These are phyloP conservation scores for Yarrowia sp. DNA, from an alignment of 805 yeast genomes.

Conservation along the genomic window DNA sequence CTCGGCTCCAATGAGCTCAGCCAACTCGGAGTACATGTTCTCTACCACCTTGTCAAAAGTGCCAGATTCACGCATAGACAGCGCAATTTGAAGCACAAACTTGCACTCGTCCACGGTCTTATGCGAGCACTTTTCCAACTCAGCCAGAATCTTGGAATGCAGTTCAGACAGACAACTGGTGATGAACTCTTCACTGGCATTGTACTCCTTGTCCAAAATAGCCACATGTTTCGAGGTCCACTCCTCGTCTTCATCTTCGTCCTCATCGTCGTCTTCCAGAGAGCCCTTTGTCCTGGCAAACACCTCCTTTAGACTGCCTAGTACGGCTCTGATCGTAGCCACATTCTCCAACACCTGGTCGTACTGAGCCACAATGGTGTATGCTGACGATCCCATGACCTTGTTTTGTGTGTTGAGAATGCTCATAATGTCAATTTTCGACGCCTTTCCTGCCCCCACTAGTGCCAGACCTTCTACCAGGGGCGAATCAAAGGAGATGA, in stretches of 20 bases:
- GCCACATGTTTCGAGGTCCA: constrained; percentile 4
- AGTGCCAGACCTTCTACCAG: constrained; percentile 9
- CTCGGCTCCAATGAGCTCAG: neutral
- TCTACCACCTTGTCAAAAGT: neutral
- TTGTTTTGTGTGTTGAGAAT: constrained; percentile 1
- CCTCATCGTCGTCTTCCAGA: neutral
- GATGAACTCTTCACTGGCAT: neutral
- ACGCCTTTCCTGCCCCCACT: neutral
- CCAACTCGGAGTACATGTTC: neutral
- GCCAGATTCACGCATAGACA: neutral
- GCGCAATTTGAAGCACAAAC: constrained; percentile 7
- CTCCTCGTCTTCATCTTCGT: constrained; percentile 5
- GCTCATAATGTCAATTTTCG: neutral
- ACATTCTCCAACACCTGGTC: neutral
- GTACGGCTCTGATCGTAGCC: neutral
- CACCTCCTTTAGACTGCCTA: neutral
- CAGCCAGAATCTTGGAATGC: neutral
- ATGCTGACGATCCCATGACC: neutral
- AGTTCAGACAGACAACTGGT: neutral
- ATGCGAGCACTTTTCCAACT: neutral
- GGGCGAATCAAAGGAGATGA: neutral
- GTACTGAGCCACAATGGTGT: neutral
- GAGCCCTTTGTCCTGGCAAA: neutral
- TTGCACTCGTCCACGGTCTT: constrained; percentile 4
- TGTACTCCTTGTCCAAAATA: constrained; percentile 1